A percentile compares a stretch with the other conserved stretches of the same genome.
Evolutionary conservation across 1,284 basidiomycete genomes (phyloP).

Genomic region (Leccinum fallax): DNA sequence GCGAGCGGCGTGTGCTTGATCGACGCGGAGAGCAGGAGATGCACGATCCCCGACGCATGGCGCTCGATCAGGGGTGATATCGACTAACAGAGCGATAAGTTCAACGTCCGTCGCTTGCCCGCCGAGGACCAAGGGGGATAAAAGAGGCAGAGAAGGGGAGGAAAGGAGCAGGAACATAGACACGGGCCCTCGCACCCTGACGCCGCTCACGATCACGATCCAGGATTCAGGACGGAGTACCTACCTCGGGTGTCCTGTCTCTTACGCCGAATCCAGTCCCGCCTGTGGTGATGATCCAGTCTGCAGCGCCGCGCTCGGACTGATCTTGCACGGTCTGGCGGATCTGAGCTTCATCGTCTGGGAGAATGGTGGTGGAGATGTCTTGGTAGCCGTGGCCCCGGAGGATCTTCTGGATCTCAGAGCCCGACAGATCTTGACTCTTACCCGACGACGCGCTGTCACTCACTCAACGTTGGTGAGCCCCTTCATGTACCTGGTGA

Average conservation of each 20-base stretch:
- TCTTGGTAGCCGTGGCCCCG: slow-evolving; percentile 43
- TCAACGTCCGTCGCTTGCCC: background rate
- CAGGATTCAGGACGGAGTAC: background rate
- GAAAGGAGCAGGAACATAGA: background rate
- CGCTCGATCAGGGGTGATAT: slow-evolving; percentile 72
- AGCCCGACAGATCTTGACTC: slow-evolving; percentile 65
- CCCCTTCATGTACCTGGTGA: background rate
- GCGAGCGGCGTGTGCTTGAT: slow-evolving; percentile 78
- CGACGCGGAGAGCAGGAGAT: slow-evolving; percentile 70
- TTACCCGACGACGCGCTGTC: slow-evolving; percentile 62
- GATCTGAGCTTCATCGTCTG: slow-evolving; percentile 64
- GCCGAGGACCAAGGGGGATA: background rate
- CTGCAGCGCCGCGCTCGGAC: slow-evolving; percentile 48
- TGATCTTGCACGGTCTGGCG: slow-evolving; percentile 48
- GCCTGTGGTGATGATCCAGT: slow-evolving; percentile 81
- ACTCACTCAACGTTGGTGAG: slow-evolving; percentile 52
- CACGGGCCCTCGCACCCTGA: background rate
- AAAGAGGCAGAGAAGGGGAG: background rate
- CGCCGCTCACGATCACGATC: background rate
- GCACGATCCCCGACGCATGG: slow-evolving; percentile 77
- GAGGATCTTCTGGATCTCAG: slow-evolving; percentile 57
- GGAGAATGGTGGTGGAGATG: slow-evolving; percentile 46
- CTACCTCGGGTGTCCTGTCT: slow-evolving; percentile 82
- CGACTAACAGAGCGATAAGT: slow-evolving; percentile 47
- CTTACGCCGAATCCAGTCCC: slow-evolving; percentile 84